Evolutionary conservation across 352 stramenopile species (phyloP).

Genomic region (Phytophthora chlamydospora): DNA sequence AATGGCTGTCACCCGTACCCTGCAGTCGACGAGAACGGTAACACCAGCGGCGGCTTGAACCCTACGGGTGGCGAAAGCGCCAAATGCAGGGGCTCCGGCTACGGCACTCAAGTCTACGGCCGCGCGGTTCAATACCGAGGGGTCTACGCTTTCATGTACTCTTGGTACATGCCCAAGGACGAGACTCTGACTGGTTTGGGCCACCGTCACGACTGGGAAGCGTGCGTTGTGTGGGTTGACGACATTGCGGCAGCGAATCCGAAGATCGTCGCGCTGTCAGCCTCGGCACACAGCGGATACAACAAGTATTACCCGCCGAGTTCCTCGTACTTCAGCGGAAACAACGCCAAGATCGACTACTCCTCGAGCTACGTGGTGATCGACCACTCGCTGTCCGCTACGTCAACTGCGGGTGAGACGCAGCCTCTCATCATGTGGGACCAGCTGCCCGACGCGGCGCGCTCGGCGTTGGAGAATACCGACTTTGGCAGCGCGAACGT

Average conservation of each 20-base stretch:
- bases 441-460: slow-evolving; percentile 26
- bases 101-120: slow-evolving; percentile 27
- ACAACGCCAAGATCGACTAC: slow-evolving; percentile 29
- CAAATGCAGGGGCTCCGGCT: slow-evolving; percentile 30
- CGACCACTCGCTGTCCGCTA: slow-evolving; percentile 23
- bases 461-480: slow-evolving; percentile 27
- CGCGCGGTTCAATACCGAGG: no score
- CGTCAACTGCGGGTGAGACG: slow-evolving; percentile 14
- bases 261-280: slow-evolving; percentile 16
- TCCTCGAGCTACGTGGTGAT: slow-evolving; percentile 22
- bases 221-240: slow-evolving; percentile 41
- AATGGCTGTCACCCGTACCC: slow-evolving; percentile 39
- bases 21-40: slow-evolving; percentile 26
- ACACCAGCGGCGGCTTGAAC: slow-evolving; percentile 34
- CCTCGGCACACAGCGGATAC: slow-evolving; percentile 31
- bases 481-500: slow-evolving; percentile 33
- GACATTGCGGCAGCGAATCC: slow-evolving; percentile 9
- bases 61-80: no score
- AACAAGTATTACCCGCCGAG: slow-evolving; percentile 27
- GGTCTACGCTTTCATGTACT: slow-evolving; percentile 33
- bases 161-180: slow-evolving; percentile 50
- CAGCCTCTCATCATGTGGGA: slow-evolving; percentile 36
- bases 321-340: slow-evolving; percentile 11
- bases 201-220: slow-evolving; percentile 44
- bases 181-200: slow-evolving; percentile 24